phyloP scores from a whole-genome alignment of 768 basidiomycete genomes.

The Naganishia friedmannii region DNA sequence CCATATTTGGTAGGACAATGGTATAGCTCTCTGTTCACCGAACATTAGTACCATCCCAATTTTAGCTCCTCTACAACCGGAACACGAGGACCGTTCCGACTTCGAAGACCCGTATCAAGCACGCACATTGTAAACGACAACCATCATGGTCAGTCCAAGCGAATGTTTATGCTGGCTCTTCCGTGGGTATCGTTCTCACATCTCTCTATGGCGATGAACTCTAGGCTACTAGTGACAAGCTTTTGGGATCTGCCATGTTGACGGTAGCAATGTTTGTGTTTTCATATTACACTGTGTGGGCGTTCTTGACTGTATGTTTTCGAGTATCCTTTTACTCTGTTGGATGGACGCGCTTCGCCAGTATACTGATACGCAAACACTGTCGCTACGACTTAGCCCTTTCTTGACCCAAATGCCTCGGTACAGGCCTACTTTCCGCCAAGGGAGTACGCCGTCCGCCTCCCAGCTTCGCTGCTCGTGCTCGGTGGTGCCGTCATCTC shows the following conservation, averaged over 20 bases:
- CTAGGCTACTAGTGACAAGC: constrained; percentile 76
- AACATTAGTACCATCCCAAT: no score
- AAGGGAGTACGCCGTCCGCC: constrained; percentile 84
- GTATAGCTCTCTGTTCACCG: background rate
- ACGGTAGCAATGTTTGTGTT: constrained; percentile 72
- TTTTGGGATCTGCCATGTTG: constrained; percentile 74
- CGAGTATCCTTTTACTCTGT: no score
- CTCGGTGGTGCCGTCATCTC: constrained; percentile 77
- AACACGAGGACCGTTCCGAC: background rate
- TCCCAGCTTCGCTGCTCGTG: constrained; percentile 79
- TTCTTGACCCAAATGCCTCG: constrained; percentile 71
- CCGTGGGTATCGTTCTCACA: background rate
- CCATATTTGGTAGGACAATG: no score
- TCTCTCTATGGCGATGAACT: background rate
- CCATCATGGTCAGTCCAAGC: background rate
- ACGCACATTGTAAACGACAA: background rate
- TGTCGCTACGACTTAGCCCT: constrained; percentile 60
- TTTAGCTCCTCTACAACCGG: background rate
- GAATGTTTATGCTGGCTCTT: background rate
- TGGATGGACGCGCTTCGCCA: background rate
- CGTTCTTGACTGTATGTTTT: constrained; percentile 67
- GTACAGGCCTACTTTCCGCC: constrained; percentile 77
- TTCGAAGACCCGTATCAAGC: background rate
- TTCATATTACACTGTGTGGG: constrained; percentile 88
- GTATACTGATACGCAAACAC: no score